A percentile compares a stretch with the other conserved stretches of the same genome.
Conservation (phyloP, 1,139 yeast species). For the Komagataea norvegica region DNA sequence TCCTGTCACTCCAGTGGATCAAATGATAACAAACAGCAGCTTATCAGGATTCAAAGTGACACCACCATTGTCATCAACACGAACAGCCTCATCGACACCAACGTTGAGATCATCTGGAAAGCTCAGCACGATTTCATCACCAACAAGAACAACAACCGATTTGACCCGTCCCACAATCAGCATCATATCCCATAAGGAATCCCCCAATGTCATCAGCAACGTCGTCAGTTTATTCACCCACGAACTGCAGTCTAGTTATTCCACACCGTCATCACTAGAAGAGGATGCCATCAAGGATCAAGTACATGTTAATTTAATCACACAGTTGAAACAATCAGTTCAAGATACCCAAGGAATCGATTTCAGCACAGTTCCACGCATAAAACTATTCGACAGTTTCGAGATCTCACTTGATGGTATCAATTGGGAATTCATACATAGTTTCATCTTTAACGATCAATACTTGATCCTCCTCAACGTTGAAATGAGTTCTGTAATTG, state of each 20-base stretch:
- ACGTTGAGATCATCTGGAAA: no score
- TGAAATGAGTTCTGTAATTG: constrained; percentile 32
- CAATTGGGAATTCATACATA: constrained; percentile 35
- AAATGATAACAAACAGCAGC: constrained; percentile 16
- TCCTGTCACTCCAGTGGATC: constrained; percentile 22
- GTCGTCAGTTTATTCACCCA: constrained; percentile 20
- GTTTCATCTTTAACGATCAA: constrained; percentile 38
- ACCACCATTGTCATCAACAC: background rate
- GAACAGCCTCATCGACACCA: background rate
- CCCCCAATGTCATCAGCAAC: constrained; percentile 9
- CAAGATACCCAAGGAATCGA: constrained; percentile 21
- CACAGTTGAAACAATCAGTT: constrained; percentile 6
- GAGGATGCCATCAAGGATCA: constrained; percentile 10
- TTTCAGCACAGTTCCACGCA: constrained; percentile 27
- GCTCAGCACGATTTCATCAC: constrained; percentile 4
- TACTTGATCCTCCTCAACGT: constrained; percentile 35
- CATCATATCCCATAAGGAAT: constrained; percentile 15
- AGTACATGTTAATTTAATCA: constrained; percentile 16
- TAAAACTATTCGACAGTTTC: constrained; percentile 42
- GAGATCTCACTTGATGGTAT: constrained; percentile 37
- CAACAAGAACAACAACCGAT: constrained; percentile 18
- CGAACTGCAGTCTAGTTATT: constrained; percentile 11
- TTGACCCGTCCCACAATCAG: no score
- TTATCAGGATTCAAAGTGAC: constrained; percentile 16
- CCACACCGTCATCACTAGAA: constrained; percentile 1